These are phyloP conservation scores for Boletus mariae DNA, from an alignment of 1,284 basidiomycete genomes.

Conservation along the genomic window DNA sequence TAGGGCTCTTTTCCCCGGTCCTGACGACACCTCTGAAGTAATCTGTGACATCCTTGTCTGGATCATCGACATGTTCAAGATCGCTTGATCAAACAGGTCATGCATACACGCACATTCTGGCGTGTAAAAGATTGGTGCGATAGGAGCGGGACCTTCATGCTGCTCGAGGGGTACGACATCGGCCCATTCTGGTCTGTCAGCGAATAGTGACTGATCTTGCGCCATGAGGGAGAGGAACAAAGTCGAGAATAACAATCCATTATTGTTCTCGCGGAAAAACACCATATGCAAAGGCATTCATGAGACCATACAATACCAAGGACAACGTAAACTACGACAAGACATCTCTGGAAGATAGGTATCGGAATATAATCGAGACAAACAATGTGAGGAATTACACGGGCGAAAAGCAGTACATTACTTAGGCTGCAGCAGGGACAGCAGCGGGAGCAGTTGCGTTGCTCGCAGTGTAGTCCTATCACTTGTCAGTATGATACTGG, in stretches of 20 bases:
- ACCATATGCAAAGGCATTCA: not conserved
- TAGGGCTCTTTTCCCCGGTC: conserved; percentile 68
- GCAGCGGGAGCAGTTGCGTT: conserved; percentile 43
- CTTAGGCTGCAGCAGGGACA: conserved; percentile 32
- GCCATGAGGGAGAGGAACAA: conserved; percentile 9
- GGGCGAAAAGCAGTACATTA: conserved; percentile 1
- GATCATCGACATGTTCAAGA: conserved; percentile 6
- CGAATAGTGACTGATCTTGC: conserved; percentile 40
- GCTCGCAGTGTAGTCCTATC: conserved; percentile 67
- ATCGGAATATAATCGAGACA: conserved; percentile 22
- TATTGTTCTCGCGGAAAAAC: not conserved
- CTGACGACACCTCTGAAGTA: conserved; percentile 86
- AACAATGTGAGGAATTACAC: conserved; percentile 13
- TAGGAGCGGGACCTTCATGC: conserved; percentile 69
- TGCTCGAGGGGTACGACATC: conserved; percentile 82
- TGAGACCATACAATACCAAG: conserved; percentile 21
- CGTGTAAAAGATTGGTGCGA: conserved; percentile 88
- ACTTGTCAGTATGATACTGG: not conserved
- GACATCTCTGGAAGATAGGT: conserved; percentile 16
- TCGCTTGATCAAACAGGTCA: conserved; percentile 3
- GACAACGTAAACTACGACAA: conserved; percentile 21
- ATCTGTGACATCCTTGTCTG: conserved; percentile 89
- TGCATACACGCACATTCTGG: conserved; percentile 67
- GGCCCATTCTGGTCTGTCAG: conserved; percentile 68
- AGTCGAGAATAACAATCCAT: not conserved